Evolutionary conservation across 2,329 filamentous ascomycete genomes (phyloP).

Genomic region (Grosmannia clavigera): DNA sequence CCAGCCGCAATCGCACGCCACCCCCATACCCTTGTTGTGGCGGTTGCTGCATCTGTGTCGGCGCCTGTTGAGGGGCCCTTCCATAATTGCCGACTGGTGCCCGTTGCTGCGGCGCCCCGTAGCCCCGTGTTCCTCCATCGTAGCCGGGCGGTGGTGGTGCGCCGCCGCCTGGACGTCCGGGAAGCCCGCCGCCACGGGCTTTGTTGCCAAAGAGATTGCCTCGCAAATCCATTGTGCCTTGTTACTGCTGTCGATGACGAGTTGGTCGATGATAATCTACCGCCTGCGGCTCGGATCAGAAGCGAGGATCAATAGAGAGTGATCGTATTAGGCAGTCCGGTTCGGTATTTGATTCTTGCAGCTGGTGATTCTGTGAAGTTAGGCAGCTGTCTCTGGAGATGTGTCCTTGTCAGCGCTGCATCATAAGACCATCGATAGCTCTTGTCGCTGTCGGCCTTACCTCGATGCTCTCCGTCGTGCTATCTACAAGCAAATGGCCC

Average conservation of each 20-base stretch:
- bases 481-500: not conserved
- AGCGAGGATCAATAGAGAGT: not conserved
- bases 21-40: not conserved
- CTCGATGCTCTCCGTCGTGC: not conserved
- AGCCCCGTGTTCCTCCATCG: conserved; percentile 10
- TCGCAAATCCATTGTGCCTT: conserved; percentile 23
- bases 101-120: conserved; percentile 12
- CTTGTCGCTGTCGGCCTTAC: not conserved
- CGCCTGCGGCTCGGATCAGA: not conserved
- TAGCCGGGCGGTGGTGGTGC: not conserved
- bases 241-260: not conserved
- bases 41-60: conserved; percentile 1
- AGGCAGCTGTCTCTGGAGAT: not conserved
- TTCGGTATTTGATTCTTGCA: not conserved
- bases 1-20: conserved; percentile 27
- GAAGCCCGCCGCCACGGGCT: conserved; percentile 17
- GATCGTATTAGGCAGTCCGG: too few relatives aligned
- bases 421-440: not conserved
- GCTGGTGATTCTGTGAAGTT: not conserved
- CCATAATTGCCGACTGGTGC: conserved; percentile 6
- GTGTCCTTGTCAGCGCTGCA: not conserved
- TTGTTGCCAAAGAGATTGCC: conserved; percentile 33
- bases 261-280: not conserved
- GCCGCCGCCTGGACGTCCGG: conserved; percentile 16
- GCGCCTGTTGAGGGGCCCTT: conserved; percentile 6